Evolutionary conservation across 306 rosid species (phyloP), one percentile per base, ranked within the genome.

Genomic region (Castanea sativa): DNA sequence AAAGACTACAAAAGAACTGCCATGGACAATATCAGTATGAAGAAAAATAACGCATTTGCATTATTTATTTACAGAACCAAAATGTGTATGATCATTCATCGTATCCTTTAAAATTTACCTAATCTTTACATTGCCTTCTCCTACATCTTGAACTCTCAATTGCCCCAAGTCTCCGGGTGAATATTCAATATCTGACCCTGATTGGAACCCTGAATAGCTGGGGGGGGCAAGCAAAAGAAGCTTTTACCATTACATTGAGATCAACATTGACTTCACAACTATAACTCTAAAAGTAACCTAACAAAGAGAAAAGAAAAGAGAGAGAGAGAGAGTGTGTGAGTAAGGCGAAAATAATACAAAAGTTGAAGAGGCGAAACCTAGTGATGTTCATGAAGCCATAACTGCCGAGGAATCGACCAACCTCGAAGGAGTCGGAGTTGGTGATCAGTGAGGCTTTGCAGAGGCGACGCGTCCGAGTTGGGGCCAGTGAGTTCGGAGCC

Each of bases 301-400:
- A 43, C 32, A 16, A 38, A 64, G 4, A 64, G 23, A 30, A 65
- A 32, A 18, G 49, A 7, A 7, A 16, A 14, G 38, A 41, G 76
- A 82, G 11, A 11, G 14, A n/a, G n/a, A n/a, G n/a, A n/a, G n/a
- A n/a, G n/a, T n/a, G n/a, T n/a, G n/a, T 25, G 27, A 25, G 27
- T 21, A n/a, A 68, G 56, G 51, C 15, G 18, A 74, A 15, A 29
- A 25, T 23, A 29, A 25, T 16, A 11, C 20, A 57, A 51, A n/a
- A 41, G 45, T 41, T 27, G 3, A 52, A 56, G 51, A 55, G 30
- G 69, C 8, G 43, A 30, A 64, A 90, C 97, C 94, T 94, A 60
- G 97, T 92, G 72, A 94, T 55, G 56, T 94, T 94, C 85, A 94
- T 90, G 93, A 94, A 94, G 78, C 97, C 99, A 77, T 94, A 94